Base-by-base conservation (phyloP, 345 rosid species). In the Melastoma malabathricum region DNA sequence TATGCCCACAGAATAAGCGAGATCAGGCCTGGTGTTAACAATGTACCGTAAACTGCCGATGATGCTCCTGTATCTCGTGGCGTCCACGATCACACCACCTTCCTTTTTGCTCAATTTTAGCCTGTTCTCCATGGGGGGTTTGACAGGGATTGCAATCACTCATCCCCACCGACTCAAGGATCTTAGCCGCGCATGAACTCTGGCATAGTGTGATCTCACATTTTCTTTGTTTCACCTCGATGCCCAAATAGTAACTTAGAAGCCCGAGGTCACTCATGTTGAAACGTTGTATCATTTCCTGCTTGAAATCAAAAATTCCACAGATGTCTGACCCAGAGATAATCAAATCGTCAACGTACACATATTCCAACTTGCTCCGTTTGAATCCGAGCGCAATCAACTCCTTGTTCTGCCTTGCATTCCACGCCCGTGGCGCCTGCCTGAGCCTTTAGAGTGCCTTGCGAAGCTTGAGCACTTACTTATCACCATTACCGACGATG, bases 1-100 rank as follows among this genome's bases (percentile, higher is more conserved):
- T 13, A 15, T 23, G n/a, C 38, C 54, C 15, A 51, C 43, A 15
- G 43, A 23, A 17, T 13, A 51, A 5, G 54, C 12, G 54, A 51
- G n/a, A 51, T 51, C 15, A 10, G 54, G 54, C 43, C 54, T 51
- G 15, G 54, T 51, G 34, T 51, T 29, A 34, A 34, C 41, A 34
- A 6, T 34, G 12, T 34, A 34, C 41, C 12, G 41, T 34, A 34
- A 34, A 34, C 54, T 29, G 6, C 54, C 54, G 4, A 51, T 18
- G 38, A 51, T 4, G 18, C 54, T 51, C 18, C 54, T 16, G 43
- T 51, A 51, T 16, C 16, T 13, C 13, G 54, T 51, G 2, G 38
- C 38, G 38, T 51, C 54, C 15, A 51, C 54, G 14, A 13, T 13
- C 43, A 16, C 15, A 13, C 9, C 54, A 5, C 15, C 43, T 14